These are phyloP conservation scores for Paraurostyla sp. DNA, from an alignment of 73 alveolate species.

Conservation along the genomic window DNA sequence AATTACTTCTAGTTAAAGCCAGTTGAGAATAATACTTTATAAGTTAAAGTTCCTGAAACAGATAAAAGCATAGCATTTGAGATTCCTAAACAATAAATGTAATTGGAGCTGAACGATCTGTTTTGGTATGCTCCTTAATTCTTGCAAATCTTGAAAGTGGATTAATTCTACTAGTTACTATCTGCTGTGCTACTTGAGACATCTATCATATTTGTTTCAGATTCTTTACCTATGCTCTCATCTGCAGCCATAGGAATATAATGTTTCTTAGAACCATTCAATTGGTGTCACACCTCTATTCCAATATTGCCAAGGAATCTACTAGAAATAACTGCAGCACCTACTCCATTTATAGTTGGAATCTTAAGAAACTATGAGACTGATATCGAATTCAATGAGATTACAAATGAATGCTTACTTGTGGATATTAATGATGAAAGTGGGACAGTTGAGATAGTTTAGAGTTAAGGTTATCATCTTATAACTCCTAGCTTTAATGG, in stretches of 20 bases:
- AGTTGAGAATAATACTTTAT: not conserved
- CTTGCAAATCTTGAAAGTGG: slow-evolving; percentile 28
- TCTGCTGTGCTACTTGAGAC: slow-evolving; percentile 69
- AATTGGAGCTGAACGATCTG: slow-evolving; percentile 4
- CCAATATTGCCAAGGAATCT: slow-evolving; percentile 74
- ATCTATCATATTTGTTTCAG: slow-evolving; percentile 67
- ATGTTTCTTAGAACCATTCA: slow-evolving; percentile 71
- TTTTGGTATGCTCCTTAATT: slow-evolving; percentile 68
- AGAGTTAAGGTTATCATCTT: not conserved
- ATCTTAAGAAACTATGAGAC: not conserved
- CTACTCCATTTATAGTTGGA: slow-evolving; percentile 77
- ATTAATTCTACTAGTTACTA: slow-evolving; percentile 61
- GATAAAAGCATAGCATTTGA: not conserved
- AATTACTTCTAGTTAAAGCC: not conserved
- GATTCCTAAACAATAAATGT: not conserved
- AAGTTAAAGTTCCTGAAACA: not conserved
- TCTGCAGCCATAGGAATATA: slow-evolving; percentile 66
- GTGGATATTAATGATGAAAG: not conserved
- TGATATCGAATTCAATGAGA: not conserved
- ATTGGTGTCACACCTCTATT: slow-evolving; percentile 74
- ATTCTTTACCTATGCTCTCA: slow-evolving; percentile 42
- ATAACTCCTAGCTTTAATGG: not conserved
- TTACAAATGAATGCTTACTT: slow-evolving; percentile 5
- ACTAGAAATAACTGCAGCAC: slow-evolving; percentile 74
- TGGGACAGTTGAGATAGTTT: not conserved